A percentile compares a stretch with the other conserved stretches of the same genome.
Conservation (phyloP, 768 basidiomycete species). For the Pholiota microspora region DNA sequence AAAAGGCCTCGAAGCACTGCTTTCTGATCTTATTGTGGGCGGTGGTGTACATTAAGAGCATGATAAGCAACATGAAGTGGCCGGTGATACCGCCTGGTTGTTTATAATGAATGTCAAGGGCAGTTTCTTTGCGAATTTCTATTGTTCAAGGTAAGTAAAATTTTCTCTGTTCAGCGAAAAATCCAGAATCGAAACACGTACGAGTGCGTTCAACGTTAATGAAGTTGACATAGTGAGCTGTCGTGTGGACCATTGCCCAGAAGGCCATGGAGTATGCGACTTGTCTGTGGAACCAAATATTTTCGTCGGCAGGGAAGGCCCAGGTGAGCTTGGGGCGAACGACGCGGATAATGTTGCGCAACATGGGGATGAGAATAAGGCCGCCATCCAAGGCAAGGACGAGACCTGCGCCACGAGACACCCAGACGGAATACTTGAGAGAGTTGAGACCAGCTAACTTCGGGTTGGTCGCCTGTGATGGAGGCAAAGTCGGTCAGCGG, state of each 20-base stretch:
- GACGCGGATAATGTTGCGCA: conserved; percentile 84
- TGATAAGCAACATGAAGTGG: conserved; percentile 92
- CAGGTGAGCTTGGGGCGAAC: conserved; percentile 79
- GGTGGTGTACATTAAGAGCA: conserved; percentile 91
- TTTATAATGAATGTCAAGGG: conserved; percentile 83
- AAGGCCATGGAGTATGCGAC: conserved; percentile 94
- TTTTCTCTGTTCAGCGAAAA: background rate
- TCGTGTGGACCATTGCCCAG: conserved; percentile 90
- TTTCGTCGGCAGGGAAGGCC: conserved; percentile 91
- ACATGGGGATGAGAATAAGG: conserved; percentile 84
- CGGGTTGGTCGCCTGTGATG: conserved; percentile 51
- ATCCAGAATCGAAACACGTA: conserved; percentile 31
- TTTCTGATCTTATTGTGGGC: conserved; percentile 85
- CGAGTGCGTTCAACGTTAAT: conserved; percentile 88
- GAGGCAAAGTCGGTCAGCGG: conserved; percentile 2
- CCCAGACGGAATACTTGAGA: conserved; percentile 85
- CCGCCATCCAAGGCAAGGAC: conserved; percentile 86
- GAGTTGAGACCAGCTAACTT: conserved; percentile 74
- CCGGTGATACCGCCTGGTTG: conserved; percentile 92
- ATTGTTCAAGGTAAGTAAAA: background rate
- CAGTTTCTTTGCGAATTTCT: conserved; percentile 80
- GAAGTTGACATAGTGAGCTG: conserved; percentile 93
- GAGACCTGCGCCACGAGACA: conserved; percentile 87
- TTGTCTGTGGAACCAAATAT: conserved; percentile 94
- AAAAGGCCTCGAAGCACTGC: conserved; percentile 94